phyloP scores from a whole-genome alignment of 2,329 filamentous ascomycete genomes.

The Didymella lethalis region DNA sequence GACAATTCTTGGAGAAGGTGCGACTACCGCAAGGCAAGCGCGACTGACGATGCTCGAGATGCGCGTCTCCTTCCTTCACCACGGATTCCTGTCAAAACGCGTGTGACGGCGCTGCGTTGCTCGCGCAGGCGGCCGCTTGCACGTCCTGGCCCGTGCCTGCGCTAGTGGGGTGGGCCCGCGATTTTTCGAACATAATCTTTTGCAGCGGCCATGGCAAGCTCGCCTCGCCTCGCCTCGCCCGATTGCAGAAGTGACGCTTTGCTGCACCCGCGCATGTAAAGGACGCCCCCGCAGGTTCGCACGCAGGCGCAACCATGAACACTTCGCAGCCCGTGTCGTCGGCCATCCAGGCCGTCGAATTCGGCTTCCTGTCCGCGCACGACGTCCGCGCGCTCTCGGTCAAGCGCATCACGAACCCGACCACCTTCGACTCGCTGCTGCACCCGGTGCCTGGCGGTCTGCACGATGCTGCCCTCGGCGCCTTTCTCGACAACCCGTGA shows the following conservation, averaged over 20 bases:
- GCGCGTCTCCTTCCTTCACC: background rate
- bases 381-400: slow-evolving; percentile 92
- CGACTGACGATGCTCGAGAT: background rate
- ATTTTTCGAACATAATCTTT: slow-evolving; percentile 41
- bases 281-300: slow-evolving; percentile 14
- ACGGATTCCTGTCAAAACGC: background rate
- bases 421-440: slow-evolving; percentile 90
- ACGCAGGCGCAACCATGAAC: slow-evolving; percentile 49
- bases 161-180: slow-evolving; percentile 34
- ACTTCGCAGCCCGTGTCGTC: slow-evolving; percentile 78
- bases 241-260: slow-evolving; percentile 6
- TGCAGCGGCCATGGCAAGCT: slow-evolving; percentile 37
- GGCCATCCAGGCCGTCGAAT: slow-evolving; percentile 85
- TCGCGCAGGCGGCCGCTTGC: background rate
- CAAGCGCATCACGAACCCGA: slow-evolving; percentile 90
- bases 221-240: slow-evolving; percentile 5
- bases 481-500: slow-evolving; percentile 82
- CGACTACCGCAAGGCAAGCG: background rate
- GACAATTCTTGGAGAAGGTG: background rate
- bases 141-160: slow-evolving; percentile 3
- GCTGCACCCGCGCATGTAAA: slow-evolving; percentile 20
- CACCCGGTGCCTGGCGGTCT: slow-evolving; percentile 90
- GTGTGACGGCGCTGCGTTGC: slow-evolving; percentile 4
- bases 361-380: slow-evolving; percentile 79
- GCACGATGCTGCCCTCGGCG: slow-evolving; percentile 90